Evolutionary conservation across 352 stramenopile species (phyloP).

Genomic region (Phytophthora agathidicida): DNA sequence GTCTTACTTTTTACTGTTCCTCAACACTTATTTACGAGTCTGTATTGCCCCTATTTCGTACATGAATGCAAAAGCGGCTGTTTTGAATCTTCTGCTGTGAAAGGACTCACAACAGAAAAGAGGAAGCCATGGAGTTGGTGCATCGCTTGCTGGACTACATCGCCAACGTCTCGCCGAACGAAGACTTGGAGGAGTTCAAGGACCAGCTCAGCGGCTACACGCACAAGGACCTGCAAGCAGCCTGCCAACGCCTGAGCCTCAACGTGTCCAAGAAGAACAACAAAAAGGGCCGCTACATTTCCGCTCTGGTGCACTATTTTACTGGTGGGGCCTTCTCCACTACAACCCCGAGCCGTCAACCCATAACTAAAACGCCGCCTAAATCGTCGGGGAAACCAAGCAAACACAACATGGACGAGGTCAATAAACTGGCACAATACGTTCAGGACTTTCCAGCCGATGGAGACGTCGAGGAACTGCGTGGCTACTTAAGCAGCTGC

Average conservation of each 20-base stretch:
- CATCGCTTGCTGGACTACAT: conserved; percentile 26
- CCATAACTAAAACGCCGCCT: neutral
- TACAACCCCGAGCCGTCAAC: neutral
- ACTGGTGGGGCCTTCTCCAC: conserved; percentile 26
- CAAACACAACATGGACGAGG: conserved; percentile 8
- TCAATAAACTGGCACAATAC: conserved; percentile 11
- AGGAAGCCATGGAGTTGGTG: conserved; percentile 21
- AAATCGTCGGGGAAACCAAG: neutral
- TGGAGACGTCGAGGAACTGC: conserved; percentile 16
- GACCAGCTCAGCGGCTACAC: conserved; percentile 23
- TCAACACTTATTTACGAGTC: neutral
- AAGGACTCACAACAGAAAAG: neutral
- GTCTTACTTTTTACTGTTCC: no score
- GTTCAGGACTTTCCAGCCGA: conserved; percentile 20
- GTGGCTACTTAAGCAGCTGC: conserved; percentile 14
- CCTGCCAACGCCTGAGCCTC: conserved; percentile 16
- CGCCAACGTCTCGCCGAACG: conserved; percentile 5
- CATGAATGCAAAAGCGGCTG: conserved; percentile 1
- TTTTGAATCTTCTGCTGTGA: neutral
- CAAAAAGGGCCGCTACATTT: conserved; percentile 24
- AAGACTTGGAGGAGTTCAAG: conserved; percentile 14
- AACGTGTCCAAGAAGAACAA: conserved; percentile 5
- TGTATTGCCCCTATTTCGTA: neutral
- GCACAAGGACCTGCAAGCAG: conserved; percentile 17
- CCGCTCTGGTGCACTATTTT: conserved; percentile 7